Percentiles rank a stretch among this genome's conserved stretches.
phyloP scores from a whole-genome alignment of 73 alveolate species.

The Paramecium sexaurelia region DNA sequence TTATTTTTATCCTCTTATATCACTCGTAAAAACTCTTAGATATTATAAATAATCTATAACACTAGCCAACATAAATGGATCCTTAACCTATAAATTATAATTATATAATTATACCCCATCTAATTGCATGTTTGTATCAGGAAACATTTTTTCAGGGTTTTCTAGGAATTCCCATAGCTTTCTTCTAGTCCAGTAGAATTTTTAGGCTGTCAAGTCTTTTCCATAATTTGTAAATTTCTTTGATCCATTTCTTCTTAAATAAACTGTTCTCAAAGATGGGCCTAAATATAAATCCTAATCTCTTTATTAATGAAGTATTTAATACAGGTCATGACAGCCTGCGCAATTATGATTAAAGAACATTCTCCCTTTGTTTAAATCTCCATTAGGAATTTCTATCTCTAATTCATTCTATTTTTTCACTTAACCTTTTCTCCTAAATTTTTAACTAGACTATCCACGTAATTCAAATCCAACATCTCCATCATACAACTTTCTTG shows the following conservation, averaged over 20 bases:
- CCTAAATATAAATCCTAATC: background rate
- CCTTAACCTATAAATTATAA: background rate
- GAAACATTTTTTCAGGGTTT: constrained; percentile 50
- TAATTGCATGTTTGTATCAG: constrained; percentile 28
- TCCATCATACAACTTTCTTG: background rate
- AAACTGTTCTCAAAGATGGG: constrained; percentile 30
- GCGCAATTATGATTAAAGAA: background rate
- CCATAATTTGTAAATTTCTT: background rate
- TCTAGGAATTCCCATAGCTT: constrained; percentile 39
- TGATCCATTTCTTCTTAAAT: constrained; percentile 35
- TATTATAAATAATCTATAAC: constrained; percentile 19
- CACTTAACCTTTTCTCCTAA: background rate
- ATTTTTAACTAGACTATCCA: background rate
- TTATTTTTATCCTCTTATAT: background rate
- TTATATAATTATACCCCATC: constrained; percentile 27
- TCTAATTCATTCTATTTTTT: background rate
- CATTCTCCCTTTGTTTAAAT: background rate
- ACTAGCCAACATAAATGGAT: background rate
- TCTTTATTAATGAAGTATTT: background rate
- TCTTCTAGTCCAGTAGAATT: constrained; percentile 35
- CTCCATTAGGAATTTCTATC: background rate
- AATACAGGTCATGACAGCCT: background rate
- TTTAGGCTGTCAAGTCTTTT: background rate
- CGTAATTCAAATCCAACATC: background rate
- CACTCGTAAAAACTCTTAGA: constrained; percentile 9